Evolutionary conservation across 108 stramenopile genomes (phyloP), one percentile per base, ranked within the genome.

Genomic region (Cyclotella choctawhatcheeana): DNA sequence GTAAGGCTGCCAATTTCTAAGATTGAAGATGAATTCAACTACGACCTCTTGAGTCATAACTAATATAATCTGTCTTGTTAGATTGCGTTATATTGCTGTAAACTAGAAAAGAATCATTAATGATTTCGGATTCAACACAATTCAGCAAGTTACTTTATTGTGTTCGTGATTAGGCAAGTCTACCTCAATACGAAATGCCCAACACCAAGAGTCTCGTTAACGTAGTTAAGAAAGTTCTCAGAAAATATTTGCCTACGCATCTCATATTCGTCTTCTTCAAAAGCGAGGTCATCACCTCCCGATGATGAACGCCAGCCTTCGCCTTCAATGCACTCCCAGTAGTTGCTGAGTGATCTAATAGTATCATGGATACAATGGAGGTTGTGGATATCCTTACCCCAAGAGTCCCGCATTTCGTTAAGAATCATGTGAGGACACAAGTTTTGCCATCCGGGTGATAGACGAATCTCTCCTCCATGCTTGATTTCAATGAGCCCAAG

Each of bases 101-200:
- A n/a, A n/a, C n/a, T n/a, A n/a, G n/a, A n/a, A n/a, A n/a, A n/a
- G n/a, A n/a, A n/a, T n/a, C n/a, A n/a, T n/a, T n/a, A n/a, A n/a
- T n/a, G n/a, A n/a, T n/a, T n/a, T n/a, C n/a, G n/a, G n/a, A n/a
- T 14, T 61, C 20, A 13, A 22, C 35, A 14, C 24, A n/a, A n/a
- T n/a, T 30, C 40, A 92, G 33, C 87, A 48, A 32, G 88, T n/a
- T n/a, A n/a, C n/a, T n/a, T n/a, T n/a, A n/a, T n/a, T n/a, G n/a
- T n/a, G n/a, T n/a, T n/a, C n/a, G n/a, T n/a, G n/a, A n/a, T n/a
- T n/a, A n/a, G n/a, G n/a, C n/a, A n/a, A n/a, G n/a, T n/a, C n/a
- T n/a, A n/a, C n/a, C n/a, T n/a, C n/a, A n/a, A n/a, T n/a, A n/a
- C 91, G 75, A 89, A 92, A 7, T 77, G 73, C 48, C 91, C 91